Conservation (phyloP, 768 basidiomycete species). For the Xerocomus brunneocitrinus region DNA sequence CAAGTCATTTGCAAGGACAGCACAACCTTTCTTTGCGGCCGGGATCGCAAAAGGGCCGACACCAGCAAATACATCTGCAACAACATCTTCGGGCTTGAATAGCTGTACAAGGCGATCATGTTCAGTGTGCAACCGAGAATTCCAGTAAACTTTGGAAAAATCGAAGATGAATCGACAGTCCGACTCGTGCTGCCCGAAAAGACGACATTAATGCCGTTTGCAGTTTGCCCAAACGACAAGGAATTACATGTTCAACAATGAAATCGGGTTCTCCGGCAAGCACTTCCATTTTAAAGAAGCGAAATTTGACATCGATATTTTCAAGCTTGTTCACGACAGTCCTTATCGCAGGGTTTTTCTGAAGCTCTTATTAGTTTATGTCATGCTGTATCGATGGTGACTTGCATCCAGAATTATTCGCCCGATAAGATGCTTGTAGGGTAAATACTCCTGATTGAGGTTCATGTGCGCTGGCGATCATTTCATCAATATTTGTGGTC, state of each 20-base stretch:
- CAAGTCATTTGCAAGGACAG: slow-evolving; percentile 88
- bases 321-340: slow-evolving; percentile 97
- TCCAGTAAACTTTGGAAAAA: slow-evolving; percentile 97
- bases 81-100: slow-evolving; percentile 71
- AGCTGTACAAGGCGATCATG: slow-evolving; percentile 77
- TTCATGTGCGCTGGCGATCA: slow-evolving; percentile 76
- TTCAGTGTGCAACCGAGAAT: slow-evolving; percentile 89
- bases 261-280: slow-evolving; percentile 88
- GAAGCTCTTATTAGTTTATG: slow-evolving; percentile 7
- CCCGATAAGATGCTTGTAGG: slow-evolving; percentile 88
- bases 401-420: slow-evolving; percentile 88
- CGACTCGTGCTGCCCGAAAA: slow-evolving; percentile 62
- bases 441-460: slow-evolving; percentile 83
- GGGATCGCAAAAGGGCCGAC: slow-evolving; percentile 96
- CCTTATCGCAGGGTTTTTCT: slow-evolving; percentile 83
- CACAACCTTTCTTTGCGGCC: slow-evolving; percentile 86
- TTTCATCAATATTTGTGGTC: slow-evolving; percentile 1
- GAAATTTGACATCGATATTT: slow-evolving; percentile 77
- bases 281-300: slow-evolving; percentile 96
- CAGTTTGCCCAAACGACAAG: not conserved
- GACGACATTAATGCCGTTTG: not conserved
- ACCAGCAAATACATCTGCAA: slow-evolving; percentile 95
- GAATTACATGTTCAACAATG: slow-evolving; percentile 77
- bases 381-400: slow-evolving; percentile 1
- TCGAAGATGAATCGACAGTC: slow-evolving; percentile 89